Base-by-base conservation (phyloP, 768 basidiomycete species). In the Panaeolus cyanescens region DNA sequence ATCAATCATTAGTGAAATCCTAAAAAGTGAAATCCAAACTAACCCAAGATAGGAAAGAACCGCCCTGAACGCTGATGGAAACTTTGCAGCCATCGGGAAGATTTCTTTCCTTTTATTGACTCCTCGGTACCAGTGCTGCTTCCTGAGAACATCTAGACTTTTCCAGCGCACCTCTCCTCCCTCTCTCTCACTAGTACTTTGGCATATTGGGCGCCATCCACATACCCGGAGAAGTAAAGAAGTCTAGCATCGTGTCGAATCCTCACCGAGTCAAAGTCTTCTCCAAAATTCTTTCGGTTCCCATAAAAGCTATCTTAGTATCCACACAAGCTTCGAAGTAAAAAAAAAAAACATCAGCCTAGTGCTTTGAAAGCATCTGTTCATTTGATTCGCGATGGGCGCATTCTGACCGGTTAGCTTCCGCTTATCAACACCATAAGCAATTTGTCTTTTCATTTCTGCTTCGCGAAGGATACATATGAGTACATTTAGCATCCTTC, bases 21-120 rank as follows among this genome's bases (percentile, higher is more conserved):
- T 22, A 33, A 55, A 37, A 30, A 17, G n/a, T 12, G 55, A 20
- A 59, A 65, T 61, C 64, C 45, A 10, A 50, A 30, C 45, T 50
- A 50, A 28, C 45, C 45, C 45, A 22, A 50, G 12, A 28, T 50
- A 28, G 45, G 45, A 15, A 50, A 50, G 45, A 50, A 50, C 45
- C 45, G 65, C 65, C 59, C 63, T 54, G 65, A 66, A 62, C 64
- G 63, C 54, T 61, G 62, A 68, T 64, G 67, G 59, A 67, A 67
- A 63, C 66, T n/a, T n/a, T n/a, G n/a, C n/a, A n/a, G n/a, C n/a
- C n/a, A 70, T 70, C 65, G 63, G 69, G 69, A 70, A 70, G 67
- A 70, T 68, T 67, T 67, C 28, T 70, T 70, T 65, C 69, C 69
- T 70, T 68, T 68, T 68, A 56, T 58, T 63, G 62, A 62, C 60